These are phyloP conservation scores for Alnus rubra DNA, from an alignment of 306 rosid genomes.

Conservation along the genomic window DNA sequence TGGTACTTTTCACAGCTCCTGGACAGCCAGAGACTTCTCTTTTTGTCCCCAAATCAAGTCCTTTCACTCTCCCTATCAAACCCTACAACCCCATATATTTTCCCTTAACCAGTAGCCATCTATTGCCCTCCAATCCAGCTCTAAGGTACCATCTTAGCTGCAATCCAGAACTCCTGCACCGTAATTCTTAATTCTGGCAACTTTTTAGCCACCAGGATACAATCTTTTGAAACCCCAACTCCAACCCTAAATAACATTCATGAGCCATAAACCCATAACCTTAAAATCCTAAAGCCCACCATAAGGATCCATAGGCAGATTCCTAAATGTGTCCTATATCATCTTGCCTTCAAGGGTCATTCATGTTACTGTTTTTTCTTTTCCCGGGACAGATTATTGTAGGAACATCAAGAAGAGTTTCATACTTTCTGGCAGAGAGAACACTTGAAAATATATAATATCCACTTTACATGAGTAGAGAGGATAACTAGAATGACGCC, in stretches of 20 bases:
- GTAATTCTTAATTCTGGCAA: neutral
- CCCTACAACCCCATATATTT: neutral
- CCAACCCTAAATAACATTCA: too few species aligned
- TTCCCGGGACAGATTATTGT: too few species aligned
- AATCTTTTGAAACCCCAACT: neutral
- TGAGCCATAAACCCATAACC: neutral
- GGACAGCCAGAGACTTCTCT: too few species aligned
- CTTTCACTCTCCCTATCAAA: neutral
- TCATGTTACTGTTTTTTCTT: too few species aligned
- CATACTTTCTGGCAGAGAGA: neutral
- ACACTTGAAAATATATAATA: too few species aligned
- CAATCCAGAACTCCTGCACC: neutral
- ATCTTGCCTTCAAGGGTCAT: too few species aligned
- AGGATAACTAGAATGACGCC: too few species aligned
- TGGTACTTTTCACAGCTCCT: neutral
- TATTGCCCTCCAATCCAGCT: neutral
- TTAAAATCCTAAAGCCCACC: neutral
- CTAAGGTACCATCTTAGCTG: neutral
- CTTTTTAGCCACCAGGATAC: neutral
- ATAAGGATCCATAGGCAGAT: neutral
- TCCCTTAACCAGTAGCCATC: too few species aligned
- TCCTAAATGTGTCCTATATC: neutral
- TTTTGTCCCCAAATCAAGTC: too few species aligned
- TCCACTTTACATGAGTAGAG: too few species aligned
- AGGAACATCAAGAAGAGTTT: too few species aligned